Conservation (phyloP, 306 rosid genomes). For the Quercus variabilis region DNA sequence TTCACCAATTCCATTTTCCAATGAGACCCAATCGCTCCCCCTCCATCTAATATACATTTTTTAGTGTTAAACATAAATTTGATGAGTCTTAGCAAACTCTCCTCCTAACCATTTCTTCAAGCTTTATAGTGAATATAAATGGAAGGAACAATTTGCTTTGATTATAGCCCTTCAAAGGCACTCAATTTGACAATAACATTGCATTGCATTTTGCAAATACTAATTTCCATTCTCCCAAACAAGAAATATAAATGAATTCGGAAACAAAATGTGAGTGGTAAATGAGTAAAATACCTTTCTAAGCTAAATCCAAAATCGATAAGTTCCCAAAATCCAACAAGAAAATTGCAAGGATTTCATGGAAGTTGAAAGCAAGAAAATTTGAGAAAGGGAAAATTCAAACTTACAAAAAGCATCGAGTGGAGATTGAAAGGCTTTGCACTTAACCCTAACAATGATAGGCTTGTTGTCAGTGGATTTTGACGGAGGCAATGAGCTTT, state of each 20-base stretch:
- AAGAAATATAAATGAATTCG: neutral
- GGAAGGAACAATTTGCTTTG: too few species aligned
- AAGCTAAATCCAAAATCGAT: slow-evolving; percentile 47
- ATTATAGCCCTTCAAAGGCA: neutral
- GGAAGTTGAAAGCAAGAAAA: neutral
- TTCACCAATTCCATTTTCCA: too few species aligned
- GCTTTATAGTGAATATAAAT: too few species aligned
- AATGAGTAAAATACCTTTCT: slow-evolving; percentile 40
- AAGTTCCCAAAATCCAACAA: slow-evolving; percentile 68
- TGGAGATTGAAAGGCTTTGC: slow-evolving; percentile 67
- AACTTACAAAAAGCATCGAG: slow-evolving; percentile 76
- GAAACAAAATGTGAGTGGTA: neutral
- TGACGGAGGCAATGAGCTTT: slow-evolving; percentile 50
- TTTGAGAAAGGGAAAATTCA: neutral
- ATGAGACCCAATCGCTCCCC: too few species aligned
- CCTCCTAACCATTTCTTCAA: neutral
- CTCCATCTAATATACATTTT: too few species aligned
- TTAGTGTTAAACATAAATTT: too few species aligned
- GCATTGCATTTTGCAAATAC: neutral
- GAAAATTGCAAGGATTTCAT: neutral
- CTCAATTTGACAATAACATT: neutral
- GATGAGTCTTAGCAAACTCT: neutral
- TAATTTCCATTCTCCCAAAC: too few species aligned
- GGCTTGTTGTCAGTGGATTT: slow-evolving; percentile 39
- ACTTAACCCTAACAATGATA: slow-evolving; percentile 84